Evolutionary conservation across 2,329 filamentous ascomycete genomes (phyloP), one percentile per base, ranked within the genome.

Genomic region (Penicillium sp.): DNA sequence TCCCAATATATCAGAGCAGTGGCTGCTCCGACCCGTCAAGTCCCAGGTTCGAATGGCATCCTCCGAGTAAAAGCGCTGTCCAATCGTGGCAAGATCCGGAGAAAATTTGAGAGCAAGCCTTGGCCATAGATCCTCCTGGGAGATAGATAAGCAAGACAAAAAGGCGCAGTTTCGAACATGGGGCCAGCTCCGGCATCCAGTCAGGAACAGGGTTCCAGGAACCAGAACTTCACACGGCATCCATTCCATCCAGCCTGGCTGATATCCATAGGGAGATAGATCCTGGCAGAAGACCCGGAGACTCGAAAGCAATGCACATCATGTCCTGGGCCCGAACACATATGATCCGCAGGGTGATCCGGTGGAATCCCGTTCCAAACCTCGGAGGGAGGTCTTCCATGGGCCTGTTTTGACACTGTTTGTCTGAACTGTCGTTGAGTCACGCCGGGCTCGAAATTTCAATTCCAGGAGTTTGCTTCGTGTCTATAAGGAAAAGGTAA

Each of bases 351-450:
- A 10, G 17, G 45, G 17, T 49, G 45, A 19, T 49, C 8, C 22
- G 26, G 24, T 19, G 19, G 35, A 24, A 12, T 40, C 17, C n/a
- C 8, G 35, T n/a, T 54, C 51, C 51, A 54, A 50, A 28, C 49
- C 28, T 53, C 28, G 35, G 37, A 15, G 26, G 15, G 22, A 44
- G 37, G 47, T n/a, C 47, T 54, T 56, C 51, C 51, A 28, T 26
- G 51, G 35, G 26, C 35, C 5, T n/a, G 24, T n/a, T 24, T 58
- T 19, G 42, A 28, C 54, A 63, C 53, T 58, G 58, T 65, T 50
- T 58, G 58, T 58, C 26, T 56, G 24, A 65, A 55, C 62, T 62
- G 62, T 62, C 64, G 62, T 57, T 47, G 63, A 60, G 62, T 58
- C 56, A n/a, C 45, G 53, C 50, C 17, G n/a, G 59, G 59, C 42